A percentile compares a stretch with the other conserved stretches of the same genome.
phyloP scores from a whole-genome alignment of 2,329 filamentous ascomycete genomes.

The Neofusicoccum kwambonambiense region DNA sequence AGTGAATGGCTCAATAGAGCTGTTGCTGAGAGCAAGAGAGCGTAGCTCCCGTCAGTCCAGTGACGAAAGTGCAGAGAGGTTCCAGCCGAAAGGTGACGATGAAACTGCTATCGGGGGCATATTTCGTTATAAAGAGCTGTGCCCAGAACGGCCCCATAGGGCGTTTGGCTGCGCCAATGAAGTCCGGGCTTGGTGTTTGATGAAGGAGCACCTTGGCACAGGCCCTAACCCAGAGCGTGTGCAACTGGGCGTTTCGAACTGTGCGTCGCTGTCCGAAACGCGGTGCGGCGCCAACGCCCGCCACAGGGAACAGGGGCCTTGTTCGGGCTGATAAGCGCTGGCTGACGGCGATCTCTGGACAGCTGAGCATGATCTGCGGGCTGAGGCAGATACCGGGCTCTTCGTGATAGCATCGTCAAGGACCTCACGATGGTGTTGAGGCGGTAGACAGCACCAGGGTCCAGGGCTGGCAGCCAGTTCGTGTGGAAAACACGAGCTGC shows the following conservation, averaged over 20 bases:
- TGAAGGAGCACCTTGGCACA: constrained; percentile 6
- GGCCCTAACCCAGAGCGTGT: background rate
- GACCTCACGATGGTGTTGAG: background rate
- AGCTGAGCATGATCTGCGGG: background rate
- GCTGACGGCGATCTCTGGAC: background rate
- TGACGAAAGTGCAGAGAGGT: background rate
- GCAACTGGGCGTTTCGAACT: constrained; percentile 9
- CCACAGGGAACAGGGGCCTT: constrained; percentile 6
- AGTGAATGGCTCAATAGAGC: background rate
- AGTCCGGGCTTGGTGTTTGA: constrained; percentile 6
- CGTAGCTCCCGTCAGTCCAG: background rate
- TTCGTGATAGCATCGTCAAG: too few species aligned
- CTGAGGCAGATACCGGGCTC: background rate
- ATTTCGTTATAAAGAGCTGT: background rate
- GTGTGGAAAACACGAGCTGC: background rate
- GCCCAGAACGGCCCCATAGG: background rate
- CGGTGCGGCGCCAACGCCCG: background rate
- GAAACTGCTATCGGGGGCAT: background rate
- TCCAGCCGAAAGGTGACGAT: background rate
- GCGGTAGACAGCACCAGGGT: background rate
- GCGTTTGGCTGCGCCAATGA: background rate
- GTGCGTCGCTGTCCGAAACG: constrained; percentile 4
- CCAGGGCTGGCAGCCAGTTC: background rate
- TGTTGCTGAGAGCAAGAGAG: background rate
- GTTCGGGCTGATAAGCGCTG: constrained; percentile 1